A percentile compares a stretch with the other conserved stretches of the same genome.
phyloP scores from a whole-genome alignment of 148 eudicot species.

The Vaccinium macrocarpon region DNA sequence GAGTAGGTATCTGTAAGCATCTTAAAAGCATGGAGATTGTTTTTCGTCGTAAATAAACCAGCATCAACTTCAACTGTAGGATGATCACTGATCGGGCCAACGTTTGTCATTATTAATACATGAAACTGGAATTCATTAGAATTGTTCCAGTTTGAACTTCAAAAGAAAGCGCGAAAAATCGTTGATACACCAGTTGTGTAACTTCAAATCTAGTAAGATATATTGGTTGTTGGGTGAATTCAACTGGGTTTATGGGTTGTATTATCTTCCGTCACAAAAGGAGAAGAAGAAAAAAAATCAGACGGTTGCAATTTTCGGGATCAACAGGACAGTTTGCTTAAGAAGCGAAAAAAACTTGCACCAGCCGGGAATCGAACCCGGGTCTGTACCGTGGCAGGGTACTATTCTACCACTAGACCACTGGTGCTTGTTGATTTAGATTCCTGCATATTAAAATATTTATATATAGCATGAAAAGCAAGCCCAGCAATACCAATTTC shows the following conservation, averaged over 20 bases:
- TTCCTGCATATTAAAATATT: not conserved
- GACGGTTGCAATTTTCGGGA: too few species aligned
- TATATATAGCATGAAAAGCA: not conserved
- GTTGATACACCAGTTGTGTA: too few species aligned
- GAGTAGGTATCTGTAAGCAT: not conserved
- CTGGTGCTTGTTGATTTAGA: conserved; percentile 26
- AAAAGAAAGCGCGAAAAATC: not conserved
- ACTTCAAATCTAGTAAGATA: too few species aligned
- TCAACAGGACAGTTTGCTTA: too few species aligned
- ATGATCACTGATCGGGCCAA: not conserved
- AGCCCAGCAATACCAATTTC: not conserved
- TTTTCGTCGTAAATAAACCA: not conserved
- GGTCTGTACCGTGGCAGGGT: conserved; percentile 79
- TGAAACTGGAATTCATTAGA: not conserved
- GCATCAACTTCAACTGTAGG: not conserved
- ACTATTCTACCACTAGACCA: conserved; percentile 75
- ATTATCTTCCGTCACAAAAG: not conserved
- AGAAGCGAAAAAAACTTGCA: conserved; percentile 14
- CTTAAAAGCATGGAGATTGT: not conserved
- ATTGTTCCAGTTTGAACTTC: not conserved
- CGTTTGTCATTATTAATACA: not conserved
- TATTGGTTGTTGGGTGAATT: not conserved
- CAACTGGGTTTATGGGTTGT: not conserved
- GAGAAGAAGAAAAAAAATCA: too few species aligned
- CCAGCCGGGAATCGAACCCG: conserved; percentile 74